These are phyloP conservation scores for Trichoderma brevicompactum DNA, from an alignment of 2,329 filamentous ascomycete genomes.

Conservation along the genomic window DNA sequence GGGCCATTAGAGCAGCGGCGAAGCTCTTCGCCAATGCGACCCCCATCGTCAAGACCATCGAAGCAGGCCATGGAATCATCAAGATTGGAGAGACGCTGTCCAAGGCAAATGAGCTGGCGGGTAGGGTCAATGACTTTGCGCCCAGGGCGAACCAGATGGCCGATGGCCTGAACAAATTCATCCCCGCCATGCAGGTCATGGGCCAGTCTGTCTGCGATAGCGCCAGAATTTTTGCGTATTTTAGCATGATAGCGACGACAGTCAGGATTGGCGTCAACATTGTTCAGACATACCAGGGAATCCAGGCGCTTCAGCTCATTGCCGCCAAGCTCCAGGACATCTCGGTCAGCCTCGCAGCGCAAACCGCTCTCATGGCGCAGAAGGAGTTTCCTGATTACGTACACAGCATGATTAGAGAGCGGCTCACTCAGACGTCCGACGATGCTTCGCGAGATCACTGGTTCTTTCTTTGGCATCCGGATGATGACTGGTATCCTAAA, in stretches of 20 bases:
- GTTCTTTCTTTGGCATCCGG: conserved; percentile 49
- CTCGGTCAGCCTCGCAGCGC: conserved; percentile 40
- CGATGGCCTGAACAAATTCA: conserved; percentile 34
- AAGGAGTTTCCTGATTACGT: conserved; percentile 45
- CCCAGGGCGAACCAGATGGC: conserved; percentile 35
- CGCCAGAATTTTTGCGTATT: conserved; percentile 39
- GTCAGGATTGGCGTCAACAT: conserved; percentile 43
- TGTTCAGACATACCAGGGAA: conserved; percentile 43
- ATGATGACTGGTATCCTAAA: conserved; percentile 48
- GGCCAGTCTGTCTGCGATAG: conserved; percentile 43
- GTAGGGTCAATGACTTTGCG: conserved; percentile 30
- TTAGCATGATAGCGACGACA: conserved; percentile 39
- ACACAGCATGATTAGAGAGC: conserved; percentile 44
- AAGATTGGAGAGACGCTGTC: conserved; percentile 36
- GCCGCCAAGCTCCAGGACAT: conserved; percentile 44
- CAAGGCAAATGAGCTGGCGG: conserved; percentile 33
- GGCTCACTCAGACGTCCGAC: conserved; percentile 40
- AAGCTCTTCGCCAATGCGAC: conserved; percentile 23
- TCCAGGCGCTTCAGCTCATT: conserved; percentile 44
- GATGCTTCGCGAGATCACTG: conserved; percentile 42
- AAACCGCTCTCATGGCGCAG: conserved; percentile 45
- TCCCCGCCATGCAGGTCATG: conserved; percentile 44
- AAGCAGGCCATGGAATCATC: conserved; percentile 36
- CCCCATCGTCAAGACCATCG: conserved; percentile 33
- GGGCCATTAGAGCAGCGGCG: conserved; percentile 17